phyloP scores from a whole-genome alignment of 176 grass and related monocot genomes.

The Raddia guianensis region DNA sequence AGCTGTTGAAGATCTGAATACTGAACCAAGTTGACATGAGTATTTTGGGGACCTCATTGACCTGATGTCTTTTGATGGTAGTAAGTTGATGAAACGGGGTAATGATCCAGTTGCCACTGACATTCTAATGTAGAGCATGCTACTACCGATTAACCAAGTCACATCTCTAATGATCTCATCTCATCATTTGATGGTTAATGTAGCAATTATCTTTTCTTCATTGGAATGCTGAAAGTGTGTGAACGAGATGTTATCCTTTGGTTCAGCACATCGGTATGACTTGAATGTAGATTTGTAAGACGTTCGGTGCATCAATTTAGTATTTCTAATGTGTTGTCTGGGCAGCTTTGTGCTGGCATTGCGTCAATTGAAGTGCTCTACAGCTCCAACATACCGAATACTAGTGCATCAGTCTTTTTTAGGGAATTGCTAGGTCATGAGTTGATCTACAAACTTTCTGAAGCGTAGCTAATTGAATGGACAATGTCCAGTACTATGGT shows the following conservation, averaged over 20 bases:
- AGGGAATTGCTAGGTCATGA: not conserved
- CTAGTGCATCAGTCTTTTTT: no score
- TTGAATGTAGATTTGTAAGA: not conserved
- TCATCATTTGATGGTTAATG: slow-evolving; percentile 29
- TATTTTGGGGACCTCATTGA: slow-evolving; percentile 33
- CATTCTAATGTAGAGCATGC: slow-evolving; percentile 24
- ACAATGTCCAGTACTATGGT: not conserved
- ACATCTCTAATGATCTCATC: not conserved
- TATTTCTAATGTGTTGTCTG: slow-evolving; percentile 7
- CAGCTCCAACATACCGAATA: not conserved
- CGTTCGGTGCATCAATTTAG: not conserved
- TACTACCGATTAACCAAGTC: not conserved
- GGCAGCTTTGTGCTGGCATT: not conserved
- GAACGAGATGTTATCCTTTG: slow-evolving; percentile 14
- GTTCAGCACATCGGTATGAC: slow-evolving; percentile 5
- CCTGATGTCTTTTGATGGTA: slow-evolving; percentile 23
- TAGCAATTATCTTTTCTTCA: not conserved
- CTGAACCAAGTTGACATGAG: not conserved
- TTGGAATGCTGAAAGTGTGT: not conserved
- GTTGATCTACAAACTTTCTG: not conserved
- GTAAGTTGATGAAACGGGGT: slow-evolving; percentile 11
- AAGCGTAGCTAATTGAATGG: not conserved
- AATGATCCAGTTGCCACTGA: slow-evolving; percentile 50
- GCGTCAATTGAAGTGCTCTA: not conserved
- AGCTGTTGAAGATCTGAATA: slow-evolving; percentile 14